Evolutionary conservation across 2,329 filamentous ascomycete species (phyloP).

Genomic region (Fonsecaea nubica): DNA sequence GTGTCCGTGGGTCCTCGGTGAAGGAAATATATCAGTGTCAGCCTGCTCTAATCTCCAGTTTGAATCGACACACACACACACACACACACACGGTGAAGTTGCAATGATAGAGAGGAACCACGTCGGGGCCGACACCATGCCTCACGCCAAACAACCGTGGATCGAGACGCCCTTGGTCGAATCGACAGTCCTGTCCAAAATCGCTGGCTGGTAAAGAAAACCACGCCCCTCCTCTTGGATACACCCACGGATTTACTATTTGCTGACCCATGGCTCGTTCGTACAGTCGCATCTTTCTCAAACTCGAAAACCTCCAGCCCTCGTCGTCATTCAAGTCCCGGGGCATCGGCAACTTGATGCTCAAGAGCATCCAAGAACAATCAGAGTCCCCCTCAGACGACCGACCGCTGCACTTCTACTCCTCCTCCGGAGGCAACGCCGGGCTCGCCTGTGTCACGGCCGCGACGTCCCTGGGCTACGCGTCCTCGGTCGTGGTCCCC

Average conservation of each 20-base stretch:
- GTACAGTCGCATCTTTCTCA: conserved; percentile 75
- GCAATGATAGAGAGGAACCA: conserved; percentile 21
- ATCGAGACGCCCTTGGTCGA: conserved; percentile 51
- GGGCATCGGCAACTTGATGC: conserved; percentile 48
- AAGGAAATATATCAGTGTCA: neutral
- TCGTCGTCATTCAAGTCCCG: conserved; percentile 83
- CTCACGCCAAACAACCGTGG: conserved; percentile 43
- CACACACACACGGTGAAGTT: neutral
- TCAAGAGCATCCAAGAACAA: conserved; percentile 72
- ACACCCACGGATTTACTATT: neutral
- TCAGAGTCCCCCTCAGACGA: conserved; percentile 51
- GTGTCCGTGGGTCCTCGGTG: neutral
- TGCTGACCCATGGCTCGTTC: neutral
- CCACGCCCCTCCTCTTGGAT: neutral
- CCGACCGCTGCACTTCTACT: conserved; percentile 73
- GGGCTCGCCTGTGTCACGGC: conserved; percentile 81
- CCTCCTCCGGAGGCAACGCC: conserved; percentile 81
- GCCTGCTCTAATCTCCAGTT: neutral
- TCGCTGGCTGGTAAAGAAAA: conserved; percentile 47
- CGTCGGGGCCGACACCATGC: conserved; percentile 3
- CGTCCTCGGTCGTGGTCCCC: conserved; percentile 78
- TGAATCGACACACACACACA: no score
- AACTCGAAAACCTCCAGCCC: conserved; percentile 84
- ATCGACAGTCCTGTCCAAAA: conserved; percentile 46
- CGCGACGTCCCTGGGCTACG: conserved; percentile 67